Percentiles rank a stretch among this genome's conserved stretches.
Evolutionary conservation across 2,329 filamentous ascomycete genomes (phyloP).

Genomic region (Pseudocercospora musae): DNA sequence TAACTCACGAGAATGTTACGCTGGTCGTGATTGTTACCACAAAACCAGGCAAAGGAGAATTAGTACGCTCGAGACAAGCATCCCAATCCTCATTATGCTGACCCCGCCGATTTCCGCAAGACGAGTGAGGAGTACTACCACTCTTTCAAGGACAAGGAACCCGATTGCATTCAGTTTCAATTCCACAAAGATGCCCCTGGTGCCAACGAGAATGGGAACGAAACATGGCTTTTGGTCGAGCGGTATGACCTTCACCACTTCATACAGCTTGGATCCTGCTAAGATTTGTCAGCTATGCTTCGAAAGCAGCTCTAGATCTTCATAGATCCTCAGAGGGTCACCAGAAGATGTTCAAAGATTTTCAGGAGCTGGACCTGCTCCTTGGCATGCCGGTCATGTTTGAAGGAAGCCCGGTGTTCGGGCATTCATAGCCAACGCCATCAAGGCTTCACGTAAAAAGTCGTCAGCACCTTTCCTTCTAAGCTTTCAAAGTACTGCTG

Average conservation of each 20-base stretch:
- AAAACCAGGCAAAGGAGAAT: slow-evolving; percentile 6
- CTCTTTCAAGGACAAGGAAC: background rate
- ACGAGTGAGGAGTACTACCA: background rate
- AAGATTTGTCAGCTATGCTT: background rate
- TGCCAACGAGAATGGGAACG: background rate
- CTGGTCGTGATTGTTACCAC: slow-evolving; percentile 8
- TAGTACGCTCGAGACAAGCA: background rate
- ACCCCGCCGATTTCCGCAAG: background rate
- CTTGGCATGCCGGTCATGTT: background rate
- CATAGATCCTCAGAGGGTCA: background rate
- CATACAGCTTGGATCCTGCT: background rate
- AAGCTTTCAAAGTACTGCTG: no score
- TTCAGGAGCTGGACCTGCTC: slow-evolving; percentile 1
- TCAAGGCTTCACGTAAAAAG: no score
- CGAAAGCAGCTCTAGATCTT: background rate
- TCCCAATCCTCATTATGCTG: background rate
- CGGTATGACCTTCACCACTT: background rate
- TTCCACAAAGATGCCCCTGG: background rate
- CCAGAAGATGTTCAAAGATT: background rate
- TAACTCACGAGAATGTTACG: background rate
- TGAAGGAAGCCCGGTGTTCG: background rate
- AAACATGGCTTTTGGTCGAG: slow-evolving; percentile 3
- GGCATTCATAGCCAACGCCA: background rate
- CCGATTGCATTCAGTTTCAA: slow-evolving; percentile 7
- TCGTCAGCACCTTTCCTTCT: no score